Conservation (phyloP, 257 asterid genomes). For the Hygrophila difformis region DNA sequence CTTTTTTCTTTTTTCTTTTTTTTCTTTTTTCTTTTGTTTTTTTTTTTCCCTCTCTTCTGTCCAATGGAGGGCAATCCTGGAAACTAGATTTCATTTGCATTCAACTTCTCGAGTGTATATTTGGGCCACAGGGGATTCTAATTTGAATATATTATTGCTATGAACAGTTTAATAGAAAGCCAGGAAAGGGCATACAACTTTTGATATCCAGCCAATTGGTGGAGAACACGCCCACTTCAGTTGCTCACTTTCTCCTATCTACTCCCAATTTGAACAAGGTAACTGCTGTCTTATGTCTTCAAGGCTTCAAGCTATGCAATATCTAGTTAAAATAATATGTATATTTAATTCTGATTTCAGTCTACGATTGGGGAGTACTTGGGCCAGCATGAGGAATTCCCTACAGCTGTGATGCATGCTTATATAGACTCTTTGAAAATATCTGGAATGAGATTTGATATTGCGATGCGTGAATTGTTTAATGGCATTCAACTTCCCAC, state of each 20-base stretch:
- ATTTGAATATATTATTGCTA: constrained; percentile 5
- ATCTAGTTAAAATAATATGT: constrained; percentile 7
- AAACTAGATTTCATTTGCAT: not conserved
- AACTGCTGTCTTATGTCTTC: not conserved
- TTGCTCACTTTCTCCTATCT: constrained; percentile 54
- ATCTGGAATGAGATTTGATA: constrained; percentile 74
- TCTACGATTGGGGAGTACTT: constrained; percentile 67
- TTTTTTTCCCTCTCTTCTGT: too few species aligned
- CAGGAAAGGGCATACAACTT: constrained; percentile 49
- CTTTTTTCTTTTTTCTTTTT: too few species aligned
- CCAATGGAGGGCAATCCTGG: constrained; percentile 10
- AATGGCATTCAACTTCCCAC: constrained; percentile 86
- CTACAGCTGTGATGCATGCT: constrained; percentile 71
- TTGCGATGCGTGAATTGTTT: constrained; percentile 79
- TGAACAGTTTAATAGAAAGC: constrained; percentile 52
- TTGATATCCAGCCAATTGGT: constrained; percentile 48
- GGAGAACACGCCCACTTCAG: constrained; percentile 51
- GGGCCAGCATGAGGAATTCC: constrained; percentile 71
- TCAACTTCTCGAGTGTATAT: not conserved
- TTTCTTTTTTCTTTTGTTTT: too few species aligned
- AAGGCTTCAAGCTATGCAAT: too few species aligned
- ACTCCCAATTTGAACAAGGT: constrained; percentile 72
- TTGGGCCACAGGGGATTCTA: constrained; percentile 4
- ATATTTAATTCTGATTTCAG: constrained; percentile 23
- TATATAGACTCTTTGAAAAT: constrained; percentile 85